Percentiles rank a stretch among this genome's conserved stretches.
These are phyloP conservation scores for Gonapodya prolifera DNA, from an alignment of 192 early-diverging fungal genomes.

Conservation along the genomic window DNA sequence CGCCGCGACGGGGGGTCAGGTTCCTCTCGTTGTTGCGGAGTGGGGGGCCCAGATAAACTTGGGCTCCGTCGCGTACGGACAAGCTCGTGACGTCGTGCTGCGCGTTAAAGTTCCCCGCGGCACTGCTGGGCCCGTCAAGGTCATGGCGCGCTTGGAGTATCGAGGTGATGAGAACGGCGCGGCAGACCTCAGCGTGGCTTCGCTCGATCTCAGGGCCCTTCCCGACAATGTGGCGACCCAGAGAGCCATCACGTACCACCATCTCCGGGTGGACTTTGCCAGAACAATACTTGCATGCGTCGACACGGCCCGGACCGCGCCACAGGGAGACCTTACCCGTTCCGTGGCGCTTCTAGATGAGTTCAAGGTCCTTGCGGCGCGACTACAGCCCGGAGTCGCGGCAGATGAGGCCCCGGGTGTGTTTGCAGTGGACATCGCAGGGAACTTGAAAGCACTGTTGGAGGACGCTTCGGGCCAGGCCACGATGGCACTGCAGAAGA, in stretches of 20 bases:
- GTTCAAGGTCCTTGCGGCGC: background rate
- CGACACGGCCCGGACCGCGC: background rate
- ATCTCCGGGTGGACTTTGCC: background rate
- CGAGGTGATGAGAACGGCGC: background rate
- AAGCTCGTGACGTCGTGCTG: background rate
- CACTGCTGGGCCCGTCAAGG: background rate
- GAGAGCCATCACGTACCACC: background rate
- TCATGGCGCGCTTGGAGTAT: background rate
- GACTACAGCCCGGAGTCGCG: conserved; percentile 1
- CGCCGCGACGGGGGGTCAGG: background rate
- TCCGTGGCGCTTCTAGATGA: background rate
- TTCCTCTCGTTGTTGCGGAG: background rate
- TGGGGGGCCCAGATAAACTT: background rate
- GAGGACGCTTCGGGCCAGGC: conserved; percentile 17
- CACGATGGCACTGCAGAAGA: conserved; percentile 8
- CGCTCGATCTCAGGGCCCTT: background rate
- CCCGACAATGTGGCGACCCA: background rate
- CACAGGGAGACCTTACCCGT: background rate
- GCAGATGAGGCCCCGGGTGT: background rate
- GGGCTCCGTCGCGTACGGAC: background rate
- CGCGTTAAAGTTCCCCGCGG: background rate
- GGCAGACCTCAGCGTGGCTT: background rate
- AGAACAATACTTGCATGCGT: background rate
- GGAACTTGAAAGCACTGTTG: conserved; percentile 3
- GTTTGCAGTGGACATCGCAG: background rate